Evolutionary conservation across 345 rosid genomes (phyloP).

Genomic region (Draba incana): DNA sequence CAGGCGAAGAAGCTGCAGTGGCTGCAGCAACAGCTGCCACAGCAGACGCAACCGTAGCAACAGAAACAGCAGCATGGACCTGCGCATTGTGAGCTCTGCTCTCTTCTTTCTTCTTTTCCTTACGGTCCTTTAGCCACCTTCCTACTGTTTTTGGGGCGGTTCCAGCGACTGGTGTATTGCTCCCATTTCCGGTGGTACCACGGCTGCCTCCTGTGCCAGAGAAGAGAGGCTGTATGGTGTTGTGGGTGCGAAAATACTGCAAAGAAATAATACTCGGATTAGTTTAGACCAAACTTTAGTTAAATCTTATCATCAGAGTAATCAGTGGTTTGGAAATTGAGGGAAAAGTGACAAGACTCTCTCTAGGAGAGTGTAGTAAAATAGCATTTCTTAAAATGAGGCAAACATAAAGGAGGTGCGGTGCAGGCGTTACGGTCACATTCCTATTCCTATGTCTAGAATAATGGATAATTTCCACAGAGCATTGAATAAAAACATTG

Average conservation of each 20-base stretch:
- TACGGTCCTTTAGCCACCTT: slow-evolving; percentile 96
- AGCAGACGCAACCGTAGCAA: slow-evolving; percentile 91
- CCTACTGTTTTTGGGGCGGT: slow-evolving; percentile 77
- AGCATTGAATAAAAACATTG: slow-evolving; percentile 20
- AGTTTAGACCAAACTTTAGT: no score
- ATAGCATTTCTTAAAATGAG: neutral
- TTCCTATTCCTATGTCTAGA: neutral
- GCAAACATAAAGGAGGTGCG: slow-evolving; percentile 2
- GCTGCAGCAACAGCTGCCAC: slow-evolving; percentile 87
- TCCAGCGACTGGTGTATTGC: slow-evolving; percentile 57
- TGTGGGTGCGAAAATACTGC: slow-evolving; percentile 86
- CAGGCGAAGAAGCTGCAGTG: slow-evolving; percentile 64
- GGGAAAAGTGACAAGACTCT: no score
- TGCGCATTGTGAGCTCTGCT: slow-evolving; percentile 82
- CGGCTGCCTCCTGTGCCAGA: slow-evolving; percentile 60
- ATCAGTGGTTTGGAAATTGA: neutral
- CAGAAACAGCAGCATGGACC: slow-evolving; percentile 87
- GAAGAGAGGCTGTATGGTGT: slow-evolving; percentile 79
- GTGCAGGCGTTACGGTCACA: slow-evolving; percentile 19
- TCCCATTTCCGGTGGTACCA: slow-evolving; percentile 52
- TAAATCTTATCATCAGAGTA: no score
- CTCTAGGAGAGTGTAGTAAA: no score
- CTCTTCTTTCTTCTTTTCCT: slow-evolving; percentile 94
- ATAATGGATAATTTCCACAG: neutral
- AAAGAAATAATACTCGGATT: neutral